phyloP scores from a whole-genome alignment of 169 alveolate genomes.

The Perkinsus marinus region DNA sequence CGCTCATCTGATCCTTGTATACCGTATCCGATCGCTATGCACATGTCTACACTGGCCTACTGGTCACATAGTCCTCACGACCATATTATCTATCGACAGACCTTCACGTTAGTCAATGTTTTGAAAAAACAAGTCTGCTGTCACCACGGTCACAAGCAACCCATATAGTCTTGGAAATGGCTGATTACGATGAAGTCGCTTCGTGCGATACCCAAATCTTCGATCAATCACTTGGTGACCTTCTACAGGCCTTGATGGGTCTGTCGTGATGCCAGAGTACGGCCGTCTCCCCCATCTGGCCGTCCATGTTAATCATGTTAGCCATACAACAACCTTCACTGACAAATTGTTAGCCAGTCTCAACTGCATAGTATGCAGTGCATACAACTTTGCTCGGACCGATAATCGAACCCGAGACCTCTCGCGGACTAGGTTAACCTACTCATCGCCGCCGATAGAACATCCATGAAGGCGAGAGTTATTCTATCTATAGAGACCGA shows the following conservation, averaged over 20 bases:
- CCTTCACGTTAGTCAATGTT: neutral
- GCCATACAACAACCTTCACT: conserved; percentile 54
- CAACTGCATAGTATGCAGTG: conserved; percentile 19
- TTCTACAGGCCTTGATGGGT: neutral
- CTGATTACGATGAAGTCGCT: neutral
- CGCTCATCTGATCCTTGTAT: neutral
- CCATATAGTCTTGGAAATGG: neutral
- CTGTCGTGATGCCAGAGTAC: neutral
- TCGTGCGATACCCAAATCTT: neutral
- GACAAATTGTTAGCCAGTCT: conserved; percentile 30
- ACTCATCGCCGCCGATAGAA: too few relatives aligned
- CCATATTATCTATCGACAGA: neutral
- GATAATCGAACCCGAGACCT: conserved; percentile 99
- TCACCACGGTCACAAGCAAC: neutral
- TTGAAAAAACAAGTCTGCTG: neutral
- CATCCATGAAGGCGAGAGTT: too few relatives aligned
- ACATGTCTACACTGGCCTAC: neutral
- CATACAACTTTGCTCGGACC: too few relatives aligned
- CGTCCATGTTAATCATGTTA: conserved; percentile 30
- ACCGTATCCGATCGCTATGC: neutral
- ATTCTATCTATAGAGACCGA: too few relatives aligned
- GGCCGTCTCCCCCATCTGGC: neutral
- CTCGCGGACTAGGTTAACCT: too few relatives aligned
- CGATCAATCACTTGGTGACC: neutral
- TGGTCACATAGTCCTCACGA: neutral